Conservation (phyloP, 208 protist species). For the Crithidia expoeki region DNA sequence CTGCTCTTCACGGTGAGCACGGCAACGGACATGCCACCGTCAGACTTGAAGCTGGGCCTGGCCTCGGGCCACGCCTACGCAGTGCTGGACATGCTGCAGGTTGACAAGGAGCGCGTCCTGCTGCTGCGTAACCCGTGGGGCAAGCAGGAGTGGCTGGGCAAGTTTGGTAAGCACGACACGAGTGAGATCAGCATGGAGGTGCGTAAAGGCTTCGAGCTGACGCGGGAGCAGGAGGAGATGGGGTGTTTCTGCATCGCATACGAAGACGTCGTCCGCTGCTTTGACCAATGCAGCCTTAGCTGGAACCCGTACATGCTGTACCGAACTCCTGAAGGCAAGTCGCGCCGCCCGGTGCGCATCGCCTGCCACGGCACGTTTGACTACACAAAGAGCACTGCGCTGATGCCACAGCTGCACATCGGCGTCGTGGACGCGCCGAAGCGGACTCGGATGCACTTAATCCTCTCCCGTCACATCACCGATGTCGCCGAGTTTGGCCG, state of each 20-base stretch:
- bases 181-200: slow-evolving; percentile 42
- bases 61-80: slow-evolving; percentile 73
- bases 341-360: slow-evolving; percentile 65
- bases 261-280: slow-evolving; percentile 67
- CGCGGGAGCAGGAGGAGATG: slow-evolving; percentile 44
- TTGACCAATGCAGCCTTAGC: slow-evolving; percentile 69
- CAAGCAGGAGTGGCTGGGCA: slow-evolving; percentile 61
- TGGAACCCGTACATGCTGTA: slow-evolving; percentile 92
- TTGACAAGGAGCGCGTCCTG: slow-evolving; percentile 53
- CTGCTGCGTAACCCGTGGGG: slow-evolving; percentile 86
- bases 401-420: slow-evolving; percentile 84
- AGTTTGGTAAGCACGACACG: slow-evolving; percentile 59
- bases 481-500: slow-evolving; percentile 64
- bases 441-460: slow-evolving; percentile 81
- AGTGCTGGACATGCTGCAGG: slow-evolving; percentile 66
- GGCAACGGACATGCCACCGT: slow-evolving; percentile 20
- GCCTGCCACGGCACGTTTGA: slow-evolving; percentile 69
- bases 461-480: slow-evolving; percentile 80
- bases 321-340: slow-evolving; percentile 50
- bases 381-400: slow-evolving; percentile 50
- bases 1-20: slow-evolving; percentile 79
- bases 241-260: slow-evolving; percentile 90
- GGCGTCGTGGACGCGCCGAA: slow-evolving; percentile 55
- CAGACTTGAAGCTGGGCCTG: slow-evolving; percentile 45
- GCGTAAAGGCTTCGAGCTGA: slow-evolving; percentile 53